A percentile compares a stretch with the other conserved stretches of the same genome.
phyloP scores from a whole-genome alignment of 768 basidiomycete species.

The Amanita inopinata region DNA sequence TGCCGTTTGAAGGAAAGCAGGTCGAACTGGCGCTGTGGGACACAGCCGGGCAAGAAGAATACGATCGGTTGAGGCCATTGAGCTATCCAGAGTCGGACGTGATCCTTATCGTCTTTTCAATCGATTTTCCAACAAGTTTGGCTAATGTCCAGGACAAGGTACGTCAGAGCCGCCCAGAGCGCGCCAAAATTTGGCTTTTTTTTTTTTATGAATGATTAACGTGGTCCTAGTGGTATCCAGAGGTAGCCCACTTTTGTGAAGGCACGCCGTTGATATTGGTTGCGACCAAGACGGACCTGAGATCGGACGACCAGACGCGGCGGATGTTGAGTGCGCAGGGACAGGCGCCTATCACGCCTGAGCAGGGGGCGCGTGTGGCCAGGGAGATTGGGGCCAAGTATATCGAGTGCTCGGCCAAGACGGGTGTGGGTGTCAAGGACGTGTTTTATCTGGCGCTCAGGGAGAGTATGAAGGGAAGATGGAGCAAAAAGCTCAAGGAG shows the following conservation, averaged over 20 bases:
- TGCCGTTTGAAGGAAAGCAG: slow-evolving; percentile 77
- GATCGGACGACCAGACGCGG: slow-evolving; percentile 76
- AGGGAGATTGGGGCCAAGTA: slow-evolving; percentile 92
- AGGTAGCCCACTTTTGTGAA: slow-evolving; percentile 89
- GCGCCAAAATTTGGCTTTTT: not conserved
- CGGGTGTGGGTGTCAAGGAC: slow-evolving; percentile 81
- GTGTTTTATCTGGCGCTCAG: slow-evolving; percentile 85
- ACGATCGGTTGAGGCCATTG: slow-evolving; percentile 78
- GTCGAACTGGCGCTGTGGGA: slow-evolving; percentile 98
- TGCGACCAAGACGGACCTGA: slow-evolving; percentile 89
- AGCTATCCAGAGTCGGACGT: slow-evolving; percentile 87
- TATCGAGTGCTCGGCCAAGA: slow-evolving; percentile 90
- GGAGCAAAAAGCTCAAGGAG: slow-evolving; percentile 63
- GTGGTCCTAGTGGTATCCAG: slow-evolving; percentile 71
- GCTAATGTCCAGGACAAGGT: slow-evolving; percentile 90
- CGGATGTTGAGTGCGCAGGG: slow-evolving; percentile 89
- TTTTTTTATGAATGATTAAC: slow-evolving; percentile 4
- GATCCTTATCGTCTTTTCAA: slow-evolving; percentile 88
- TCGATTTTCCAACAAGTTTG: slow-evolving; percentile 87
- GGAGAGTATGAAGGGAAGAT: slow-evolving; percentile 78
- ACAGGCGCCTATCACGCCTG: slow-evolving; percentile 66
- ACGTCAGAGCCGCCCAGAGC: slow-evolving; percentile 13
- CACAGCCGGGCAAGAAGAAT: slow-evolving; percentile 96
- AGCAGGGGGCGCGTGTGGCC: slow-evolving; percentile 80
- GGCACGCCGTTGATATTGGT: slow-evolving; percentile 85